Conservation (phyloP, 768 basidiomycete species). For the Xanthoconium purpureum region DNA sequence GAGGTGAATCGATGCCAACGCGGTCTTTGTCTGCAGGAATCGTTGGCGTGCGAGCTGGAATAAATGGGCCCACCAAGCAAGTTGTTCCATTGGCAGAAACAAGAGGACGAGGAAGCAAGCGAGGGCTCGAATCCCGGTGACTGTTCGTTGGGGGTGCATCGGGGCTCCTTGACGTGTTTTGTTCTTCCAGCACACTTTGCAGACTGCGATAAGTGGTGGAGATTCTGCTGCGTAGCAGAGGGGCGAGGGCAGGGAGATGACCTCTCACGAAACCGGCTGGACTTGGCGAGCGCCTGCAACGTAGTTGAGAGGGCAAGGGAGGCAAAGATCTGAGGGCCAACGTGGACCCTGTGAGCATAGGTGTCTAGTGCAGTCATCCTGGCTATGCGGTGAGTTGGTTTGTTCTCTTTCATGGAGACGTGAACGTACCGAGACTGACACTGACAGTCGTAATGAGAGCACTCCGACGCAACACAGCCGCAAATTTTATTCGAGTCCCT, state of each 20-base stretch:
- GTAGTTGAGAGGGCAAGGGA: constrained; percentile 25
- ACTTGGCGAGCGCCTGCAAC: constrained; percentile 30
- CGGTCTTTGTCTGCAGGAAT: neutral
- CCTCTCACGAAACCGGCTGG: constrained; percentile 6
- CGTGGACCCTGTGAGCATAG: constrained; percentile 84
- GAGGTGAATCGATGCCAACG: constrained; percentile 4
- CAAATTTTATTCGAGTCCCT: neutral
- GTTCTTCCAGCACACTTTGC: neutral
- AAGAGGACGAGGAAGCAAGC: neutral
- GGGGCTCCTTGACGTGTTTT: neutral
- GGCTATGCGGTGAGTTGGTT: constrained; percentile 9
- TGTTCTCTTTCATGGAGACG: neutral
- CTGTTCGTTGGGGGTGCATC: neutral
- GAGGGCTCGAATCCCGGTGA: neutral
- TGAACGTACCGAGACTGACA: constrained; percentile 46
- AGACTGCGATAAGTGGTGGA: neutral
- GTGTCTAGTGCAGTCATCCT: constrained; percentile 72
- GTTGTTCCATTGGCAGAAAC: constrained; percentile 1
- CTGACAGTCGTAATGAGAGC: constrained; percentile 10
- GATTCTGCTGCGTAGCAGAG: constrained; percentile 1
- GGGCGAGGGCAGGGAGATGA: constrained; percentile 5
- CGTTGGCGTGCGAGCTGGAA: neutral
- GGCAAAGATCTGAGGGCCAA: constrained; percentile 56
- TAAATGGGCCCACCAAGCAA: neutral
- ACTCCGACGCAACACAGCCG: neutral